Evolutionary conservation across 2,329 filamentous ascomycete species (phyloP).

Genomic region (Diplodia seriata): DNA sequence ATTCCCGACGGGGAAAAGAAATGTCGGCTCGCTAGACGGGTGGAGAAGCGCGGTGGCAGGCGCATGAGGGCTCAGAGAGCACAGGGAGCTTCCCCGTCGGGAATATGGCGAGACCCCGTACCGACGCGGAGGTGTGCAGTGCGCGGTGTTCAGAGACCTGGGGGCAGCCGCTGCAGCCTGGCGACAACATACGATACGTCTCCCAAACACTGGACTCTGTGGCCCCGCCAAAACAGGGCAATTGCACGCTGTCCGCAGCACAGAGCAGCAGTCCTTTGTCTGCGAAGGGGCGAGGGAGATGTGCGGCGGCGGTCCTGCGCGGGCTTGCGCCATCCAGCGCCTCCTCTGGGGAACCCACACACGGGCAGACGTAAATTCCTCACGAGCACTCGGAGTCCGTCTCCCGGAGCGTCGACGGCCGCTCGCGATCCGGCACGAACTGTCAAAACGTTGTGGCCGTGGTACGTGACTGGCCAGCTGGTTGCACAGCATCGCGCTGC

Average conservation of each 20-base stretch:
- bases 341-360: not conserved
- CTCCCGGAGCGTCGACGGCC: not conserved
- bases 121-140: constrained; percentile 15
- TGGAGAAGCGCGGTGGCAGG: constrained; percentile 13
- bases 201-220: not conserved
- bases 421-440: constrained; percentile 5
- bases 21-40: constrained; percentile 1
- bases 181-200: constrained; percentile 18
- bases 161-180: constrained; percentile 21
- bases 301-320: not conserved
- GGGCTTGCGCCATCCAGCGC: not conserved
- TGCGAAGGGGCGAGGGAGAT: not conserved
- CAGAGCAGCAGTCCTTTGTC: not conserved
- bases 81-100: constrained; percentile 25
- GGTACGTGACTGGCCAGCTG: constrained; percentile 12
- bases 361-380: not conserved
- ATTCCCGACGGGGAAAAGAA: constrained; percentile 12
- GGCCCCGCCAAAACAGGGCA: constrained; percentile 16
- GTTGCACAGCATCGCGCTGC: constrained; percentile 28
- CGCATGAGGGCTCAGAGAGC: constrained; percentile 18
- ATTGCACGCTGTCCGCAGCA: not conserved
- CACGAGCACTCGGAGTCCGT: constrained; percentile 9
- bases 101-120: constrained; percentile 6
- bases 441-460: constrained; percentile 29
- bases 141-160: constrained; percentile 14